Percentiles rank a stretch among this genome's conserved stretches.
phyloP scores from a whole-genome alignment of 352 stramenopile genomes.

The Poterioochromonas sp. region DNA sequence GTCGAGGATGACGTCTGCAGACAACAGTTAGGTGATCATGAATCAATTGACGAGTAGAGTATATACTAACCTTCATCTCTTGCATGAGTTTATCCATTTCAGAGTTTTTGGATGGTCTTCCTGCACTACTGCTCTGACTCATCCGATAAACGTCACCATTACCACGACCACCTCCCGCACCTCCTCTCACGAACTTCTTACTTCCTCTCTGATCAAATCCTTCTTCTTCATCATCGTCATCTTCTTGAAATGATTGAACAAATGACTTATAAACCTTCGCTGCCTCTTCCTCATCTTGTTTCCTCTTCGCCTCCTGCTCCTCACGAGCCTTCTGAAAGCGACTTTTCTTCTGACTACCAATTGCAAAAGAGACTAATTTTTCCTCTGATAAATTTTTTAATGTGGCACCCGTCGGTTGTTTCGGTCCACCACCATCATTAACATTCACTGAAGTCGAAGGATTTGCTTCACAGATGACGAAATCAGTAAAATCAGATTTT shows the following conservation, averaged over 20 bases:
- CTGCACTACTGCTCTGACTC: neutral
- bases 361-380: conserved; percentile 35
- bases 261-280: conserved; percentile 74
- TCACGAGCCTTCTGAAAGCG: conserved; percentile 65
- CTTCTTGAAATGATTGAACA: conserved; percentile 65
- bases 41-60: too few species aligned
- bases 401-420: too few species aligned
- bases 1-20: neutral
- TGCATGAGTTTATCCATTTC: conserved; percentile 50
- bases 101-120: neutral
- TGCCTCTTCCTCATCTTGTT: conserved; percentile 66
- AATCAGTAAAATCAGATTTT: too few species aligned
- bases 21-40: too few species aligned
- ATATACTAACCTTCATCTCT: conserved; percentile 51
- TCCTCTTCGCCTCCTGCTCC: conserved; percentile 66
- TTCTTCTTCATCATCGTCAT: neutral
- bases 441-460: too few species aligned
- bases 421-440: too few species aligned
- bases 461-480: too few species aligned
- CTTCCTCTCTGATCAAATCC: neutral
- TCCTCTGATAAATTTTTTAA: neutral
- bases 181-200: neutral
- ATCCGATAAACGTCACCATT: neutral
- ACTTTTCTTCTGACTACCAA: conserved; percentile 68
- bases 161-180: neutral